Evolutionary conservation across 1,284 basidiomycete species (phyloP).

Genomic region (Garcileccinum viscosum): DNA sequence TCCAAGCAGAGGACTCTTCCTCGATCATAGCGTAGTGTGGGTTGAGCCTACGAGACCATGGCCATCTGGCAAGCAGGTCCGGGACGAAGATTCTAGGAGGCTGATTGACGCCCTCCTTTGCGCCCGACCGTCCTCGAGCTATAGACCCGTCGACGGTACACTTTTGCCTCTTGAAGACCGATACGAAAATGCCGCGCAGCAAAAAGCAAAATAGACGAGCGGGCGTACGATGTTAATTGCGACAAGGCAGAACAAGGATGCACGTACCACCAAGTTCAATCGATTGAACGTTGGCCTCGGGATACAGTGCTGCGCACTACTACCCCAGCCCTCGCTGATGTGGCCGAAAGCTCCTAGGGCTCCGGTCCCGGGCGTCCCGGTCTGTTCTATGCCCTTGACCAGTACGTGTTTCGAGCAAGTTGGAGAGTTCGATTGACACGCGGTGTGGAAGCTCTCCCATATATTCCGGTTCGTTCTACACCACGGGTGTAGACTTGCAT

Average conservation of each 20-base stretch:
- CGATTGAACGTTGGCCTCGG: not conserved
- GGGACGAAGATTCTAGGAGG: not conserved
- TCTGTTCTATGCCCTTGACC: not conserved
- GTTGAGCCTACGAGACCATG: not conserved
- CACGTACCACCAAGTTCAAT: not conserved
- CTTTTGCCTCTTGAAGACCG: not conserved
- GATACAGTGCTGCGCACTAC: not conserved
- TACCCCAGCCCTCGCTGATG: not conserved
- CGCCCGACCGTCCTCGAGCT: not conserved
- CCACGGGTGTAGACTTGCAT: not conserved
- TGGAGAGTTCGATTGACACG: not conserved
- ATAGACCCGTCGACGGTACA: not conserved
- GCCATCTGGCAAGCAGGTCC: not conserved
- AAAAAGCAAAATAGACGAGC: not conserved
- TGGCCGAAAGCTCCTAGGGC: not conserved
- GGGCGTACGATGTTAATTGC: not conserved
- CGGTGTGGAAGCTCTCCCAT: not conserved
- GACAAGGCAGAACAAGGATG: not conserved
- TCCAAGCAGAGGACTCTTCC: not conserved
- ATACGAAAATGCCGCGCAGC: not conserved
- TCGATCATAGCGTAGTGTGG: not conserved
- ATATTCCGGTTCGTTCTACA: not conserved
- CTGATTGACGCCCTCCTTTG: not conserved
- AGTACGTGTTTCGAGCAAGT: not conserved
- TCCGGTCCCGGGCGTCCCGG: not conserved